Percentiles rank a stretch among this genome's conserved stretches.
Evolutionary conservation across 345 rosid species (phyloP).

Genomic region (Luvunga scandens): DNA sequence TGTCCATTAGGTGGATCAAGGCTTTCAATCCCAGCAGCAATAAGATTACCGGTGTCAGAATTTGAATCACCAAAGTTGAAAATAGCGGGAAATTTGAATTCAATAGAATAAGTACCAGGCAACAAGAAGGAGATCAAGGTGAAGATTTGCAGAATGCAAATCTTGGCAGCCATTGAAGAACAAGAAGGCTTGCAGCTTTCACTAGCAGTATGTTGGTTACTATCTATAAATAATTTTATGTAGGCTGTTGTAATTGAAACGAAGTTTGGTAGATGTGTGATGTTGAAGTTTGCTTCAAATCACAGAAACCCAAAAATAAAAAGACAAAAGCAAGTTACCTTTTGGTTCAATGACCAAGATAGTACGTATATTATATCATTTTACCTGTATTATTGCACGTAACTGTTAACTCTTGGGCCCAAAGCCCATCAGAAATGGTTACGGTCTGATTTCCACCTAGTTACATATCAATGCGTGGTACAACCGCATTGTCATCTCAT

Average conservation of each 20-base stretch:
- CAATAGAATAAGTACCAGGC: conserved; percentile 36
- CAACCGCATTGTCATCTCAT: no score
- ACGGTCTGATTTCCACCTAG: no score
- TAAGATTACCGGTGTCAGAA: conserved; percentile 84
- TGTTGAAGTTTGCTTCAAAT: conserved; percentile 18
- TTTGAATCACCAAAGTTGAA: conserved; percentile 37
- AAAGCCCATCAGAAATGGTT: no score
- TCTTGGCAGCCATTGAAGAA: conserved; percentile 37
- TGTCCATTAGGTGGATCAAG: conserved; percentile 67
- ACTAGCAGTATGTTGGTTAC: conserved; percentile 22
- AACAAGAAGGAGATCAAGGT: conserved; percentile 30
- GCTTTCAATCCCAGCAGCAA: conserved; percentile 63
- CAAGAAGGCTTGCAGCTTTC: conserved; percentile 19
- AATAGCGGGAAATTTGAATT: conserved; percentile 52
- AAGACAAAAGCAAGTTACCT: not conserved
- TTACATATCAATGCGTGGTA: no score
- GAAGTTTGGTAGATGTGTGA: conserved; percentile 25
- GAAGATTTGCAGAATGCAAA: conserved; percentile 28
- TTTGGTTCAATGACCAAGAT: not conserved
- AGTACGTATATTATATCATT: no score
- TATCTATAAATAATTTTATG: conserved; percentile 14
- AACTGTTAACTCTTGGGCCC: no score
- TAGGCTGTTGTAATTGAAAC: not conserved
- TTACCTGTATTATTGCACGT: no score
- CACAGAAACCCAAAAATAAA: not conserved